Conservation (phyloP, 768 basidiomycete species). For the Thelephora ganbajun region DNA sequence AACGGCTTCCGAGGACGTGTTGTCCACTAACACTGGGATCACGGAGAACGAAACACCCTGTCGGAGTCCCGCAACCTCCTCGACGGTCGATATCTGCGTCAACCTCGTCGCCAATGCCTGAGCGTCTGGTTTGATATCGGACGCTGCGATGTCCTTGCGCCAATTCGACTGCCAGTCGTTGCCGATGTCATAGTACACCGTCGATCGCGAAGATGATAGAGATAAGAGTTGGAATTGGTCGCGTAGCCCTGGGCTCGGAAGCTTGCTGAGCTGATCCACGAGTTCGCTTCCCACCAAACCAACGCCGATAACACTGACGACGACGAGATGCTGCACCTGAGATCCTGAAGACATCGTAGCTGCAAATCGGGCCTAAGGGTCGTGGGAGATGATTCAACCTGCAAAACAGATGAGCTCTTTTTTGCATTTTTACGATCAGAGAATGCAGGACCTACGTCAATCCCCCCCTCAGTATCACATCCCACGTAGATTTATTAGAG, state of each 20-base stretch:
- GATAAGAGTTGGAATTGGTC: slow-evolving; percentile 51
- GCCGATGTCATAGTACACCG: slow-evolving; percentile 37
- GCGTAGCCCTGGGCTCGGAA: slow-evolving; percentile 28
- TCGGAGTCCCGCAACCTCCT: slow-evolving; percentile 25
- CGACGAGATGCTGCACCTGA: slow-evolving; percentile 13
- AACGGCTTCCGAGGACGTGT: slow-evolving; percentile 76
- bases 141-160: slow-evolving; percentile 31
- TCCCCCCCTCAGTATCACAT: too few species aligned
- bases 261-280: slow-evolving; percentile 62
- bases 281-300: slow-evolving; percentile 90
- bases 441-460: too few species aligned
- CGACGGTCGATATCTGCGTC: too few species aligned
- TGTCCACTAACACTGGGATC: slow-evolving; percentile 73
- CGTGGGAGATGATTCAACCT: too few species aligned
- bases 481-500: too few species aligned
- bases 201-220: slow-evolving; percentile 51
- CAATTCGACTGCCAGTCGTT: slow-evolving; percentile 22
- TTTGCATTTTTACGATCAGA: too few species aligned
- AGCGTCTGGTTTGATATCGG: slow-evolving; percentile 32
- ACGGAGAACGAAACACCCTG: slow-evolving; percentile 28
- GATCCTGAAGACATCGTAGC: too few species aligned
- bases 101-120: slow-evolving; percentile 14
- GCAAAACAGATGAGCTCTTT: too few species aligned
- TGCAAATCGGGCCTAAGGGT: too few species aligned
- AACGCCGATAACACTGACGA: slow-evolving; percentile 75